Evolutionary conservation across 2,329 filamentous ascomycete species (phyloP), one percentile per base, ranked within the genome.

Genomic region (Epichloe brachyelytri): DNA sequence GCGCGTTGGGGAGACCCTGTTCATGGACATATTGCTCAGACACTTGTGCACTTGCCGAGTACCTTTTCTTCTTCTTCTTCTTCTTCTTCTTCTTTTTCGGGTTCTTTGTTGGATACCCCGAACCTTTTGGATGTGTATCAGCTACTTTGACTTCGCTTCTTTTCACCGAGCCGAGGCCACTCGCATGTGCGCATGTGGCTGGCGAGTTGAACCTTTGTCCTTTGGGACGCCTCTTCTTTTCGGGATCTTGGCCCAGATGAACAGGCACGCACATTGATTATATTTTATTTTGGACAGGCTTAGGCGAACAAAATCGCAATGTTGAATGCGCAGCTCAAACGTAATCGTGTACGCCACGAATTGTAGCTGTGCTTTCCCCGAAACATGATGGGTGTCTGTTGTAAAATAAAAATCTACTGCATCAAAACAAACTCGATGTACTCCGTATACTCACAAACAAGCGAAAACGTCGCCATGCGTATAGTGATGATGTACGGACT

Each of bases 11-110:
- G 6, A 34, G 17, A 19, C 26, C 12, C 37, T 34, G 37, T 44
- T 49, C 48, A 49, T 44, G 39, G 17, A 49, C 30, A 49, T 49
- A 49, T 43, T 49, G 17, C 15, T 37, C 19, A 30, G 30, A 38
- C 15, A 12, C 34, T 44, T 37, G 40, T 17, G 22, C 14, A 38
- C 6, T 38, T 15, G 22, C n/a, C 37, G 26, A 26, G 11, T 38
- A 1, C 2, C 36, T n/a, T n/a, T 38, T n/a, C 11, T 38, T 37
- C 2, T 17, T 41, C 34, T 38, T 5, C 12, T 38, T 38, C 15
- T 5, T 7, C 20, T 37, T 37, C 11, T 41, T 34, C 26, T 38
- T 12, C 12, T 36, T 38, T n/a, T 3, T 30, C 26, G 26, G 26
- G 26, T 38, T 11, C 17, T 46, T 46, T 12, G 5, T 41, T 43